Evolutionary conservation across 2,329 filamentous ascomycete genomes (phyloP).

Genomic region (Ilyonectria mors-panacis): DNA sequence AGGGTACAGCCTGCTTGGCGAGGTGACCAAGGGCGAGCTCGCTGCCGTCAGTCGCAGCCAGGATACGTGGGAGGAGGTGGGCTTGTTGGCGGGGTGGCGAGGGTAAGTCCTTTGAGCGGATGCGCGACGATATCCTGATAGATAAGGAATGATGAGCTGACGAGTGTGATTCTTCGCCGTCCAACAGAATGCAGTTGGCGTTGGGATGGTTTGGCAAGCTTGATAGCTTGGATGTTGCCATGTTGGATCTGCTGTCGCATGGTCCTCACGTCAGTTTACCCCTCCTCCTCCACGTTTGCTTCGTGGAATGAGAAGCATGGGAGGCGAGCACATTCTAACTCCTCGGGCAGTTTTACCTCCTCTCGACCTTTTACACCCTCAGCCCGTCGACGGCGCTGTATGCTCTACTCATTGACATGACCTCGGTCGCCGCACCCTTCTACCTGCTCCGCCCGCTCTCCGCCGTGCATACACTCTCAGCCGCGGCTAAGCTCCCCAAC

Average conservation of each 20-base stretch:
- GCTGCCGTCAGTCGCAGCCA: conserved; percentile 75
- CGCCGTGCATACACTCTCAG: conserved; percentile 71
- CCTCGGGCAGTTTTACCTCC: conserved; percentile 75
- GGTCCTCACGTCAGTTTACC: conserved; percentile 74
- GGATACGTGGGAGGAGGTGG: conserved; percentile 74
- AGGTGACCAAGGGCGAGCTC: conserved; percentile 75
- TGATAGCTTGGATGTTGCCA: conserved; percentile 79
- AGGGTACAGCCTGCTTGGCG: conserved; percentile 74
- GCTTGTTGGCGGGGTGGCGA: conserved; percentile 67
- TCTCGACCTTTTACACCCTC: conserved; percentile 84
- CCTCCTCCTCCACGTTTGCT: conserved; percentile 17
- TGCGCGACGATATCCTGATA: conserved; percentile 1
- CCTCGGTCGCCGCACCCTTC: conserved; percentile 81
- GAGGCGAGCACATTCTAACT: conserved; percentile 29
- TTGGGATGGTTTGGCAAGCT: conserved; percentile 82
- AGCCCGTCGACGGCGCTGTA: conserved; percentile 71
- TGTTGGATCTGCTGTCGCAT: conserved; percentile 79
- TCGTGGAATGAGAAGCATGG: conserved; percentile 11
- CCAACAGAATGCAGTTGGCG: conserved; percentile 75
- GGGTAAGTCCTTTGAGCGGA: conserved; percentile 60
- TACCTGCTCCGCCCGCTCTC: conserved; percentile 79
- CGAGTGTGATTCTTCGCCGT: neutral
- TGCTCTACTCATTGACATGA: conserved; percentile 76
- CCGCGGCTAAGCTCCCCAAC: conserved; percentile 65
- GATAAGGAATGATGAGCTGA: conserved; percentile 20